Evolutionary conservation across 2,329 filamentous ascomycete species (phyloP).

Genomic region (Trichoderma sp.): DNA sequence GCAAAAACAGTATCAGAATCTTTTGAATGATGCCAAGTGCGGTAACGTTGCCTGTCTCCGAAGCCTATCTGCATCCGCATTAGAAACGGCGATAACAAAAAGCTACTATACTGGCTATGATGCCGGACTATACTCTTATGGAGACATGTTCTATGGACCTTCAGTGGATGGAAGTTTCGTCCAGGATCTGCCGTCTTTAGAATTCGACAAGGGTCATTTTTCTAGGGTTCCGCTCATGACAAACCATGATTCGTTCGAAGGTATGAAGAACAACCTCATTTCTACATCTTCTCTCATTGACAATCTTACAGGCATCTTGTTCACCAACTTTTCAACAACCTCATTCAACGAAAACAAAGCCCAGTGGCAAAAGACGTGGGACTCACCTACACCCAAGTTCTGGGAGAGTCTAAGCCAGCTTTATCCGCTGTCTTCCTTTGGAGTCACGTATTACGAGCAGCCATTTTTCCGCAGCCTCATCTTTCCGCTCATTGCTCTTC

Average conservation of each 20-base stretch:
- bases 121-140: background rate
- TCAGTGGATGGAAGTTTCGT: background rate
- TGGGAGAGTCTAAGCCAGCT: background rate
- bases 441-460: background rate
- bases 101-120: background rate
- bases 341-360: background rate
- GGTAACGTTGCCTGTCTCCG: background rate
- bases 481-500: background rate
- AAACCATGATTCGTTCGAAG: background rate
- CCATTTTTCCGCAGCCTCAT: background rate
- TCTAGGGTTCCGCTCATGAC: background rate
- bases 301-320: background rate
- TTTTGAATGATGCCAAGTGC: background rate
- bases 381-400: background rate
- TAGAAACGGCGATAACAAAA: background rate
- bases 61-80: background rate
- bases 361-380: background rate
- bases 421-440: background rate
- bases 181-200: background rate
- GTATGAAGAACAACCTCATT: background rate
- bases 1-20: background rate
- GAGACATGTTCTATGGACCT: background rate
- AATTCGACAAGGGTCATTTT: background rate
- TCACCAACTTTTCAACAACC: background rate
- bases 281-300: no score